These are phyloP conservation scores for Penicillium samsonianum DNA, from an alignment of 495 filamentous ascomycete species.

Conservation along the genomic window DNA sequence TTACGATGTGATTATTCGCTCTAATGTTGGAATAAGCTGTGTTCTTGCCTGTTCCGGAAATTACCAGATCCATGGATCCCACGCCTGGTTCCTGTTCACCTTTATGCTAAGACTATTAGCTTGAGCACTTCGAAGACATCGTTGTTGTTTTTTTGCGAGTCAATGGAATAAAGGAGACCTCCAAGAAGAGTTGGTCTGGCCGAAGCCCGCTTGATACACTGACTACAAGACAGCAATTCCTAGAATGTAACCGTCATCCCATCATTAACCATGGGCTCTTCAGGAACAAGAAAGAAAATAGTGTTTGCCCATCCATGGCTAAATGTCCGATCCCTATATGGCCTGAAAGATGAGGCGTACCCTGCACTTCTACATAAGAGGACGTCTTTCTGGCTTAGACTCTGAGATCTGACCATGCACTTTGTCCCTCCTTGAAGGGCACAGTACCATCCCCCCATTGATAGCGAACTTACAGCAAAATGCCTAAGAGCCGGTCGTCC, in stretches of 20 bases:
- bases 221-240: neutral
- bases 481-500: neutral
- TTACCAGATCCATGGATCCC: constrained; percentile 2
- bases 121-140: neutral
- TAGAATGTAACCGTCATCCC: neutral
- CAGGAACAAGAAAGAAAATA: constrained; percentile 1
- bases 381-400: neutral
- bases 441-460: neutral
- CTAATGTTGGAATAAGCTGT: neutral
- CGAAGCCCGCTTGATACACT: neutral
- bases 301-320: constrained; percentile 10
- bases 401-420: neutral
- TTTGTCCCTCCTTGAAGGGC: neutral
- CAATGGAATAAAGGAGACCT: neutral
- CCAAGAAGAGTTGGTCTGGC: neutral
- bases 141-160: neutral
- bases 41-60: neutral
- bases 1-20: constrained; percentile 11
- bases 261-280: neutral
- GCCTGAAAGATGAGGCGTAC: neutral
- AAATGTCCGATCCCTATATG: neutral
- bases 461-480: neutral
- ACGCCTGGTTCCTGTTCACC: neutral
- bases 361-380: neutral
- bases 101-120: neutral